Percentiles rank a stretch among this genome's conserved stretches.
These are phyloP conservation scores for Metarhizium album DNA, from an alignment of 2,329 filamentous ascomycete genomes.

Conservation along the genomic window DNA sequence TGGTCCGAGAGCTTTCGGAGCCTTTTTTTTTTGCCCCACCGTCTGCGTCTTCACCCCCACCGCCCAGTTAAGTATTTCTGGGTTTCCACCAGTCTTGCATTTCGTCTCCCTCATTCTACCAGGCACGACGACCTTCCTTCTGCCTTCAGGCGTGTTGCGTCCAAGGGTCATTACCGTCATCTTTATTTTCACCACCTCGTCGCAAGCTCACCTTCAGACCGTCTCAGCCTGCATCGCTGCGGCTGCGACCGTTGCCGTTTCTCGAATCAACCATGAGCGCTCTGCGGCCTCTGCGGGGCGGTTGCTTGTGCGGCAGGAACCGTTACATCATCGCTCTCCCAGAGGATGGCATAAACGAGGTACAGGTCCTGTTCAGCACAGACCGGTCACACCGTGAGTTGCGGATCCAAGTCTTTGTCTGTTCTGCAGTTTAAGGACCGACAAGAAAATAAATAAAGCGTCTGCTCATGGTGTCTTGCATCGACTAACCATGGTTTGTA, in stretches of 20 bases:
- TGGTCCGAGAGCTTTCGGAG: too few species aligned
- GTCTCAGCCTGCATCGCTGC: neutral
- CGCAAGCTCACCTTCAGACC: neutral
- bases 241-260: neutral
- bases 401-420: neutral
- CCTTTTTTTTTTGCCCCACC: too few species aligned
- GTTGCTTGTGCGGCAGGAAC: conserved; percentile 80
- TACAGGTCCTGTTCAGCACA: conserved; percentile 66
- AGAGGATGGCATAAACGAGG: conserved; percentile 39
- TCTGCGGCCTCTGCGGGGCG: conserved; percentile 53
- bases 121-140: conserved; percentile 1
- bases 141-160: neutral
- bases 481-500: conserved; percentile 12
- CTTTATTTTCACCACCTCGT: neutral
- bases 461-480: neutral
- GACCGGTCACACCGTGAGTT: conserved; percentile 60
- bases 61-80: neutral
- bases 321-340: conserved; percentile 68
- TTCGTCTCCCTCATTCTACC: conserved; percentile 2
- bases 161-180: neutral
- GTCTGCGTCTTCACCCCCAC: too few species aligned
- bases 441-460: neutral
- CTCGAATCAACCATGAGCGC: conserved; percentile 30
- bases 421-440: neutral
- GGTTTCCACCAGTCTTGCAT: neutral